Conservation (phyloP, 345 rosid genomes). For the Excoecaria agallocha region DNA sequence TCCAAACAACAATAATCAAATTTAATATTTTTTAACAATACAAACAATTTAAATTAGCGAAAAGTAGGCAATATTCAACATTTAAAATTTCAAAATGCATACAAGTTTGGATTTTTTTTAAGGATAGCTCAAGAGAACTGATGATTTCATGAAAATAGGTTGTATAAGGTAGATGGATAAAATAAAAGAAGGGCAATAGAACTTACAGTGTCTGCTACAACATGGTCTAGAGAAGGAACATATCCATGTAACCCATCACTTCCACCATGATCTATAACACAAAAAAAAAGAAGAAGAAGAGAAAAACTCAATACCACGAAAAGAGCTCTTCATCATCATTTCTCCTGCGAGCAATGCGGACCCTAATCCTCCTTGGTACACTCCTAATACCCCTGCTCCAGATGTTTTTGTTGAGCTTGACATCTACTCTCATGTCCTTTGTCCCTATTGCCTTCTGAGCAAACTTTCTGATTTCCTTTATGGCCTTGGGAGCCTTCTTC, state of each 20-base stretch:
- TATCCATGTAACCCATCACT: constrained; percentile 99
- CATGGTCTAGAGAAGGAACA: constrained; percentile 95
- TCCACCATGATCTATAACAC: constrained; percentile 84
- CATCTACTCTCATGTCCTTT: constrained; percentile 32
- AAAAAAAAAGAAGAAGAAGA: background rate
- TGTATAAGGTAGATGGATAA: too few relatives aligned
- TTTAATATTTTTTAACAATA: background rate
- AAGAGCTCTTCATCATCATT: constrained; percentile 38
- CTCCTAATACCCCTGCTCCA: constrained; percentile 40
- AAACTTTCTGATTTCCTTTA: constrained; percentile 36
- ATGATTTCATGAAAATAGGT: too few relatives aligned
- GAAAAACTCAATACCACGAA: too few relatives aligned
- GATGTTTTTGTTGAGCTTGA: constrained; percentile 32
- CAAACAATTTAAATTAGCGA: background rate
- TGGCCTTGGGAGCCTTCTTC: constrained; percentile 39
- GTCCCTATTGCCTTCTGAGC: constrained; percentile 35
- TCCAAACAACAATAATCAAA: background rate
- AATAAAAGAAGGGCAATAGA: too few relatives aligned
- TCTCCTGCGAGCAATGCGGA: constrained; percentile 35
- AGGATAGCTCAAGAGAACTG: too few relatives aligned
- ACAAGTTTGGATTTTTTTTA: background rate
- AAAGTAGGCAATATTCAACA: background rate
- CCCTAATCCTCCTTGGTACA: constrained; percentile 35
- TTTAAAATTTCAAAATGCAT: background rate
- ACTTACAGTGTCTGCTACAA: constrained; percentile 86